Conservation (phyloP, 75 land plant genomes). For the Cunninghamia lanceolata region DNA sequence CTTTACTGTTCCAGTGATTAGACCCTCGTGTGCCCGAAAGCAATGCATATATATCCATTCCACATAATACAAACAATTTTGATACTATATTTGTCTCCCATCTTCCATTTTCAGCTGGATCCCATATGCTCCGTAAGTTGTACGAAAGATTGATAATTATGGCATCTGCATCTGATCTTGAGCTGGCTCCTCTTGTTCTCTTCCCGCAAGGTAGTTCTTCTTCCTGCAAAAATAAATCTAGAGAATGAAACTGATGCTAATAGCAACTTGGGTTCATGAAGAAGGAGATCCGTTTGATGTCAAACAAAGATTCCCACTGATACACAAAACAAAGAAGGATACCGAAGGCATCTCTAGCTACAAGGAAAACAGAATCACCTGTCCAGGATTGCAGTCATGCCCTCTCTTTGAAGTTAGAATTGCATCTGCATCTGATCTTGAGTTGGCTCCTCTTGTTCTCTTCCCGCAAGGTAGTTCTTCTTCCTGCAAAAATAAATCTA, state of each 20-base stretch:
- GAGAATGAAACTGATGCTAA: not conserved
- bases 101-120: slow-evolving; percentile 9
- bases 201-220: not conserved
- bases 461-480: not conserved
- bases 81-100: not conserved
- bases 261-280: not conserved
- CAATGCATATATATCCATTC: not conserved
- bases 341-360: not conserved
- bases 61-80: slow-evolving; percentile 1
- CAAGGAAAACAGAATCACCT: slow-evolving; percentile 1
- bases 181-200: not conserved
- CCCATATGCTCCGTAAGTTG: not conserved
- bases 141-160: not conserved
- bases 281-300: not conserved
- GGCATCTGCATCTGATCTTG: not conserved
- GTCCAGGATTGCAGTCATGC: not conserved
- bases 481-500: slow-evolving; percentile 5
- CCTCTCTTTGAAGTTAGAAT: not conserved
- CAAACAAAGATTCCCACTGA: not conserved
- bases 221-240: slow-evolving; percentile 5
- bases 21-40: not conserved
- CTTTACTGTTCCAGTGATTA: not conserved
- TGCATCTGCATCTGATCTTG: too few species aligned
- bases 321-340: not conserved
- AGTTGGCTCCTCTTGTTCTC: too few species aligned